Percentiles rank a stretch among this genome's conserved stretches.
These are phyloP conservation scores for Puccinia polysora DNA, from an alignment of 1,284 basidiomycete genomes.

Conservation along the genomic window DNA sequence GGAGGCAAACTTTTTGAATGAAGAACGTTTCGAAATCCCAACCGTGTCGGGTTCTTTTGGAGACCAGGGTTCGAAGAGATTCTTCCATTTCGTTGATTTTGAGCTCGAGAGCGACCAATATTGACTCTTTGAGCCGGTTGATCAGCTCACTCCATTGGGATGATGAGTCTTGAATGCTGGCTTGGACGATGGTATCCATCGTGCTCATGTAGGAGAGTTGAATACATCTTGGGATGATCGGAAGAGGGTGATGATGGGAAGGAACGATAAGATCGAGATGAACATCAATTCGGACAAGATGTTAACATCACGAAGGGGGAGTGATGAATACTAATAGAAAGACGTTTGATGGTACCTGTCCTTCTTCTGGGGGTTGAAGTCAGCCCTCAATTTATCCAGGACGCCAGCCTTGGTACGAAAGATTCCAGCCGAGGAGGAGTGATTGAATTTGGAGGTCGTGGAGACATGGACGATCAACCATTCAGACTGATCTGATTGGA, in stretches of 20 bases:
- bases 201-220: slow-evolving; percentile 60
- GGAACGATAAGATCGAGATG: slow-evolving; percentile 45
- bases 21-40: slow-evolving; percentile 99
- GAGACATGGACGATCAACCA: slow-evolving; percentile 83
- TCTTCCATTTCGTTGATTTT: slow-evolving; percentile 75
- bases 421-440: slow-evolving; percentile 59
- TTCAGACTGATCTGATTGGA: slow-evolving; percentile 73
- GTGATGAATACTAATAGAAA: not conserved
- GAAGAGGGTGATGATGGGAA: slow-evolving; percentile 45
- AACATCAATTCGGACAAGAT: slow-evolving; percentile 15
- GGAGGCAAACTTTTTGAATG: slow-evolving; percentile 68
- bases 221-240: slow-evolving; percentile 62
- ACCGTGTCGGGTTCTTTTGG: slow-evolving; percentile 77
- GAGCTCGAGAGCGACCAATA: slow-evolving; percentile 73
- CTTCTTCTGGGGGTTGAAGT: slow-evolving; percentile 83
- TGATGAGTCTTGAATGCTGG: slow-evolving; percentile 64
- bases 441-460: slow-evolving; percentile 46
- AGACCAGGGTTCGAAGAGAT: slow-evolving; percentile 77
- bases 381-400: slow-evolving; percentile 81
- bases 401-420: slow-evolving; percentile 78
- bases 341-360: slow-evolving; percentile 62
- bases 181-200: slow-evolving; percentile 56
- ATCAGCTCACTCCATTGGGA: slow-evolving; percentile 82
- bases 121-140: slow-evolving; percentile 80
- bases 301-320: not conserved